phyloP scores from a whole-genome alignment of 768 basidiomycete species.

The Cyclocybe cylindracea region DNA sequence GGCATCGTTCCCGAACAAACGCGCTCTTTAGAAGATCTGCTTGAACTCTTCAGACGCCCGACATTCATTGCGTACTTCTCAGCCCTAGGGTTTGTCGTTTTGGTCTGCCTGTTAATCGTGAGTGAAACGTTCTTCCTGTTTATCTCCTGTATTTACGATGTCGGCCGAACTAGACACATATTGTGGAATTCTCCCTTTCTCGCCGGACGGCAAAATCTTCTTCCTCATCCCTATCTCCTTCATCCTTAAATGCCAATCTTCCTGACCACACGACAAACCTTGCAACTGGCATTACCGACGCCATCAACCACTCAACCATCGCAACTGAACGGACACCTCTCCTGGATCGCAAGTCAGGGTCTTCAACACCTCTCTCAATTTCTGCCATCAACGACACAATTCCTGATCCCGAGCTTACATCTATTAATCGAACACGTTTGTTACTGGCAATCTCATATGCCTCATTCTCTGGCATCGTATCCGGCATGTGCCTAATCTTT shows the following conservation, averaged over 20 bases:
- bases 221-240: slow-evolving; percentile 27
- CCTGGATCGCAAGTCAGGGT: slow-evolving; percentile 39
- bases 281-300: slow-evolving; percentile 34
- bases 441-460: slow-evolving; percentile 84
- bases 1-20: slow-evolving; percentile 90
- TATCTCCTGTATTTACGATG: neutral
- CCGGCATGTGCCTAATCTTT: slow-evolving; percentile 90
- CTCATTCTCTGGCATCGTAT: slow-evolving; percentile 84
- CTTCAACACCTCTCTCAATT: slow-evolving; percentile 24
- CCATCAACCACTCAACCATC: slow-evolving; percentile 28
- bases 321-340: slow-evolving; percentile 62
- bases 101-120: slow-evolving; percentile 64
- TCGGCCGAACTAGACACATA: slow-evolving; percentile 58
- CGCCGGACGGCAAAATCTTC: slow-evolving; percentile 31
- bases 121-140: slow-evolving; percentile 26
- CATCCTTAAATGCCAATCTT: slow-evolving; percentile 36
- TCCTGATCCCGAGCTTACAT: slow-evolving; percentile 21
- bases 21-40: slow-evolving; percentile 82
- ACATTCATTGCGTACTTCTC: slow-evolving; percentile 84
- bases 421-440: slow-evolving; percentile 49
- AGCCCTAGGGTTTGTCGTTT: slow-evolving; percentile 59
- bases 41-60: slow-evolving; percentile 72
- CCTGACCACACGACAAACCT: slow-evolving; percentile 39
- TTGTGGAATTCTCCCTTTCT: slow-evolving; percentile 63
- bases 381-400: slow-evolving; percentile 12